phyloP scores from a whole-genome alignment of 768 basidiomycete genomes.

The Termitomyces sp. region DNA sequence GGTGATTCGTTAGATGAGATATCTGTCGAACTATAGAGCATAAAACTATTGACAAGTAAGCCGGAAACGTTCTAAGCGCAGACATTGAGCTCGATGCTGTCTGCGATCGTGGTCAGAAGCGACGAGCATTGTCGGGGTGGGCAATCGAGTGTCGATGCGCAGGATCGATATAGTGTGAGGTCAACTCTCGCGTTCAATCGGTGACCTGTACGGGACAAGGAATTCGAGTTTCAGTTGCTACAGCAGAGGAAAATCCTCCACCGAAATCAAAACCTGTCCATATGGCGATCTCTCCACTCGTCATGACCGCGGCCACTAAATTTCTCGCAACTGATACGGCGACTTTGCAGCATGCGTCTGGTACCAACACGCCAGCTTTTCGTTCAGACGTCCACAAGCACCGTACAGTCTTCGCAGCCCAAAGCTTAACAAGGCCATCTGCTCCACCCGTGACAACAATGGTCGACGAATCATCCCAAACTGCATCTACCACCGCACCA shows the following conservation, averaged over 20 bases:
- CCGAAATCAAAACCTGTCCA: constrained; percentile 36
- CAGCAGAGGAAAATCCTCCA: constrained; percentile 12
- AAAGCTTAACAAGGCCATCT: constrained; percentile 70
- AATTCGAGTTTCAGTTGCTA: constrained; percentile 26
- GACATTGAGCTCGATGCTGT: constrained; percentile 10
- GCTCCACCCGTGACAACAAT: constrained; percentile 46
- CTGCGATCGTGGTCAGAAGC: constrained; percentile 39
- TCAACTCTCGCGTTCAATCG: constrained; percentile 8
- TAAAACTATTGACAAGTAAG: constrained; percentile 39
- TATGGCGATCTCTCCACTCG: constrained; percentile 52
- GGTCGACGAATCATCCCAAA: constrained; percentile 36
- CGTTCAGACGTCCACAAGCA: constrained; percentile 61
- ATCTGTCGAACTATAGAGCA: constrained; percentile 54
- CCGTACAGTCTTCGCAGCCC: constrained; percentile 50
- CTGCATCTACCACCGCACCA: constrained; percentile 49
- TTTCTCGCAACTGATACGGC: constrained; percentile 36
- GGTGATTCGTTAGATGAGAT: constrained; percentile 29
- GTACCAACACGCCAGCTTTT: constrained; percentile 24
- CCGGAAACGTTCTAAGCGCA: constrained; percentile 7
- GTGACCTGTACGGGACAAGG: constrained; percentile 23
- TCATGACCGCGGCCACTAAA: constrained; percentile 42
- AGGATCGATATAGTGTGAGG: constrained; percentile 11
- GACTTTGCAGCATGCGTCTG: constrained; percentile 49
- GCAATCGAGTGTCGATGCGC: constrained; percentile 21
- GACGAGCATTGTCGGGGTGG: constrained; percentile 36